phyloP scores from a whole-genome alignment of 202 grass and related monocot species.

The Cymbopogon flexuosus region DNA sequence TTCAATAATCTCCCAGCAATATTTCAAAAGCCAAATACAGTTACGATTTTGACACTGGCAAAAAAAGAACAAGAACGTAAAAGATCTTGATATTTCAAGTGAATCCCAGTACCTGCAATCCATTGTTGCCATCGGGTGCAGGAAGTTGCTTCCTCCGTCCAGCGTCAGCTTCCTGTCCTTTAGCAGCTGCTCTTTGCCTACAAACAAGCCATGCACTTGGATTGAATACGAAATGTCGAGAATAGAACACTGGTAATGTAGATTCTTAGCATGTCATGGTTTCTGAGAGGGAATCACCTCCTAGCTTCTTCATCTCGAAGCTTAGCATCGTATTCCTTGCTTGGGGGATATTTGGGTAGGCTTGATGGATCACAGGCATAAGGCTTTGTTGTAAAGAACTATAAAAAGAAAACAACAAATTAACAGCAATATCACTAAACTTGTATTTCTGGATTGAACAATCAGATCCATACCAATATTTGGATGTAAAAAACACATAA shows the following conservation, averaged over 20 bases:
- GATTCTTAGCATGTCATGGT: not conserved
- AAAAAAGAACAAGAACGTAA: slow-evolving; percentile 1
- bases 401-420: slow-evolving; percentile 34
- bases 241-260: slow-evolving; percentile 4
- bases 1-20: slow-evolving; percentile 9
- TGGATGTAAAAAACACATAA: not conserved
- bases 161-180: slow-evolving; percentile 64
- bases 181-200: slow-evolving; percentile 88
- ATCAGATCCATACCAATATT: not conserved
- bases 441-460: not conserved
- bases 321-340: slow-evolving; percentile 97
- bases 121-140: slow-evolving; percentile 55
- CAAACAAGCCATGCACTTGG: slow-evolving; percentile 27
- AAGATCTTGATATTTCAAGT: slow-evolving; percentile 15
- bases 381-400: slow-evolving; percentile 94
- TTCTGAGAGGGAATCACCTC: slow-evolving; percentile 45
- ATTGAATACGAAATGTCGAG: slow-evolving; percentile 18
- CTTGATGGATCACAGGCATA: slow-evolving; percentile 84
- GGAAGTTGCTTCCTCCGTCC: slow-evolving; percentile 70
- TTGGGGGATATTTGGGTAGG: slow-evolving; percentile 95
- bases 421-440: slow-evolving; percentile 18
- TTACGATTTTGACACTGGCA: not conserved
- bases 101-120: slow-evolving; percentile 56
- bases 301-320: slow-evolving; percentile 96
- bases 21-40: slow-evolving; percentile 1